Percentiles rank a stretch among this genome's conserved stretches.
Evolutionary conservation across 148 eudicot species (phyloP).

Genomic region (Rhododendron williamsianum): DNA sequence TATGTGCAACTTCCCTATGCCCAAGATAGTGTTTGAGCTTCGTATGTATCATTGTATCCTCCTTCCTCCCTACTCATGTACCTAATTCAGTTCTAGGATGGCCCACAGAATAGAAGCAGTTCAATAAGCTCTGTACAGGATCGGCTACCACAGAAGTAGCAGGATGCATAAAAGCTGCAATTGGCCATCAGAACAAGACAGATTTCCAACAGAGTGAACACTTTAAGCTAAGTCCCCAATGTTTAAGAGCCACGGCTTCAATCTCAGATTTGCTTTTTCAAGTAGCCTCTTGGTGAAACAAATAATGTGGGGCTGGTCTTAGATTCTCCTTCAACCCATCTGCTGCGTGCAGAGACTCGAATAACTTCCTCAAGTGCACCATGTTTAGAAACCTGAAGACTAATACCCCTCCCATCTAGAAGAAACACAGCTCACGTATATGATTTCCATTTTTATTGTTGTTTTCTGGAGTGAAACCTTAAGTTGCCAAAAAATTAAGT

Average conservation of each 20-base stretch:
- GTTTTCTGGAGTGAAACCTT: neutral
- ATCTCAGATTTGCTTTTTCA: neutral
- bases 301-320: neutral
- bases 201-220: neutral
- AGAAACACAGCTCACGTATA: neutral
- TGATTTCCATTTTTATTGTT: neutral
- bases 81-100: neutral
- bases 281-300: neutral
- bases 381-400: neutral
- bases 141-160: neutral
- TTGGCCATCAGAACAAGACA: neutral
- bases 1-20: neutral
- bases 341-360: neutral
- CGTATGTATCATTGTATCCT: neutral
- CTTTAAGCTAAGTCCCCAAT: neutral
- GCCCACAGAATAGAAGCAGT: neutral
- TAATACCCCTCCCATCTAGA: neutral
- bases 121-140: neutral
- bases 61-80: neutral
- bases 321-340: neutral
- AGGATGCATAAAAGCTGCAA: neutral
- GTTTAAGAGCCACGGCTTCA: neutral
- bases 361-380: conserved; percentile 2
- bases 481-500: neutral
- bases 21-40: neutral